phyloP scores from a whole-genome alignment of 2,329 filamentous ascomycete species.

The Hymenoscyphus scutula region DNA sequence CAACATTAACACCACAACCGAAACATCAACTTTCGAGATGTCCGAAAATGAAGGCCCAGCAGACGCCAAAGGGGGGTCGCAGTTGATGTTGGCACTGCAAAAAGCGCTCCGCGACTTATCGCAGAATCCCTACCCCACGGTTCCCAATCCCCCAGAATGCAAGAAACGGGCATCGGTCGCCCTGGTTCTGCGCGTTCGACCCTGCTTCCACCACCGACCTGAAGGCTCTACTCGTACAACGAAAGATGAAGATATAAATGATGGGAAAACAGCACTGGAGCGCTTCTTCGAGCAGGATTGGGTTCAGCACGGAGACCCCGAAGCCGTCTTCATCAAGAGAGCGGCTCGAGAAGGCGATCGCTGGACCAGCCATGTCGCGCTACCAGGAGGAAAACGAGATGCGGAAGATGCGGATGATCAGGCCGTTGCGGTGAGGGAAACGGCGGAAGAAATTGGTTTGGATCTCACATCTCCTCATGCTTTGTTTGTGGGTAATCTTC shows the following conservation, averaged over 20 bases:
- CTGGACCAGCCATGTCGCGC: constrained; percentile 67
- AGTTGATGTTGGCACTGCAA: constrained; percentile 33
- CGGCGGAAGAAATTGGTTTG: constrained; percentile 64
- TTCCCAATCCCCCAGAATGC: constrained; percentile 43
- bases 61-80: neutral
- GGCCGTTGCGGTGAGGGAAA: constrained; percentile 61
- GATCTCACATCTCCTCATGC: constrained; percentile 50
- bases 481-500: constrained; percentile 57
- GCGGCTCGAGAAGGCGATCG: constrained; percentile 62
- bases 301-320: constrained; percentile 64
- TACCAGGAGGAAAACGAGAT: constrained; percentile 67
- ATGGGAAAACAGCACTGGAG: constrained; percentile 38
- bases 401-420: constrained; percentile 61
- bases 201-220: constrained; percentile 52
- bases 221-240: constrained; percentile 26
- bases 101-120: constrained; percentile 37
- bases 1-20: too few species aligned
- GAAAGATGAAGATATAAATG: neutral
- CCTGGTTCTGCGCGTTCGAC: constrained; percentile 60
- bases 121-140: constrained; percentile 46
- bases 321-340: constrained; percentile 70
- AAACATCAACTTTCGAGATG: neutral
- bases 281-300: constrained; percentile 63
- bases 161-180: constrained; percentile 60
- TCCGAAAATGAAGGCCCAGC: neutral